These are phyloP conservation scores for Exsudoporus frostii DNA, from an alignment of 768 basidiomycete species.

Conservation along the genomic window DNA sequence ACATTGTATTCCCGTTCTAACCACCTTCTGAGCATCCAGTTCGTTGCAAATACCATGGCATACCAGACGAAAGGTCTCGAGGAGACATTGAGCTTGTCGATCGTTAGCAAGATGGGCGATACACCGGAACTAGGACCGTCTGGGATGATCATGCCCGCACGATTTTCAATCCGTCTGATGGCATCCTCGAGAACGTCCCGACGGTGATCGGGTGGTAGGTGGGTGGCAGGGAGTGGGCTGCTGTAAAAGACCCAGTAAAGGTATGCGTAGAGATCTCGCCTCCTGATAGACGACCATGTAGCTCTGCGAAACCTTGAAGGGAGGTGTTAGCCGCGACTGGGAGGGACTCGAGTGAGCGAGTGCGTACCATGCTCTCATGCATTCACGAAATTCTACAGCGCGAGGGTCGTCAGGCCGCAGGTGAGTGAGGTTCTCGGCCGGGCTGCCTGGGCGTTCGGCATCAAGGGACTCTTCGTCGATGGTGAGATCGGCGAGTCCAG, in stretches of 20 bases:
- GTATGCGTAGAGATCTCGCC: conserved; percentile 66
- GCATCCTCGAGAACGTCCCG: conserved; percentile 54
- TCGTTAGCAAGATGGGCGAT: conserved; percentile 62
- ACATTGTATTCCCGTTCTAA: conserved; percentile 43
- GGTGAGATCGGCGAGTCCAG: conserved; percentile 57
- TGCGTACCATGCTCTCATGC: conserved; percentile 53
- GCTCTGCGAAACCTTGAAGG: conserved; percentile 62
- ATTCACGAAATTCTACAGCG: conserved; percentile 69
- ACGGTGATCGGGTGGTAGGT: conserved; percentile 45
- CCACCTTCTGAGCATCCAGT: conserved; percentile 44
- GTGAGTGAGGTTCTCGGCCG: conserved; percentile 53
- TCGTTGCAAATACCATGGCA: conserved; percentile 45
- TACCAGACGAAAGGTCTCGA: conserved; percentile 72
- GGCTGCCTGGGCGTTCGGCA: conserved; percentile 53
- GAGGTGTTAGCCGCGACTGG: neutral
- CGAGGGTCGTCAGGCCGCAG: conserved; percentile 66
- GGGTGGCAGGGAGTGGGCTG: conserved; percentile 51
- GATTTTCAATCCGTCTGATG: conserved; percentile 62
- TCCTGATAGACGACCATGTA: conserved; percentile 69
- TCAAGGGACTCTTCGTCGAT: conserved; percentile 55
- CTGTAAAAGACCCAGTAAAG: conserved; percentile 84
- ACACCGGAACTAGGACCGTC: conserved; percentile 54
- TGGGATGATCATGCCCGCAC: conserved; percentile 62
- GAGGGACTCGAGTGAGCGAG: neutral
- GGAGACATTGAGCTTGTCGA: conserved; percentile 71